These are phyloP conservation scores for Colletotrichum sansevieriae DNA, from an alignment of 2,329 filamentous ascomycete species.

Conservation along the genomic window DNA sequence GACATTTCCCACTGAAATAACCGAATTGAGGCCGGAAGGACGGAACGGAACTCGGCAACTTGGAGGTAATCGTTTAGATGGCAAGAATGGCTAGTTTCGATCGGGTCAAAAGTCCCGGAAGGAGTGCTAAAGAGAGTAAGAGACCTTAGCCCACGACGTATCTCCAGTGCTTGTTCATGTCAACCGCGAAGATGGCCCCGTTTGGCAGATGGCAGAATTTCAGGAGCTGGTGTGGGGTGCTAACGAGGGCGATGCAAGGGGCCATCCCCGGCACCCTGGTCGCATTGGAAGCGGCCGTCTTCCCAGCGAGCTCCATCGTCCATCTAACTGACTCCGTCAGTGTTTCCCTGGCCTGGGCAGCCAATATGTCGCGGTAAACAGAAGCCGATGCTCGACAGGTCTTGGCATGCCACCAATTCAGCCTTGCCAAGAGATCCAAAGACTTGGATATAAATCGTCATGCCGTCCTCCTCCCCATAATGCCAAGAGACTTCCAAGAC, in stretches of 20 bases:
- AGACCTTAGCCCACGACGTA: constrained; percentile 29
- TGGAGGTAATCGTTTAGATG: constrained; percentile 2
- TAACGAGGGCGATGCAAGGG: constrained; percentile 1
- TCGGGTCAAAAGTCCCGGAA: constrained; percentile 23
- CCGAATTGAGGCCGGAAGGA: constrained; percentile 17
- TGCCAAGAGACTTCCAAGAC: constrained; percentile 39
- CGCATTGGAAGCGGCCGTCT: too few relatives aligned
- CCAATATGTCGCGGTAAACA: constrained; percentile 6
- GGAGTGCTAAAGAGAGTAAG: constrained; percentile 24
- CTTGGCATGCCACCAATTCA: constrained; percentile 12
- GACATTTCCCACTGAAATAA: background rate
- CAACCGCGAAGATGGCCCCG: constrained; percentile 29
- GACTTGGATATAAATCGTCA: constrained; percentile 39
- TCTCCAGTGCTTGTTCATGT: constrained; percentile 21
- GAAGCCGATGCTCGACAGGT: background rate
- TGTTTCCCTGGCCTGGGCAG: constrained; percentile 15
- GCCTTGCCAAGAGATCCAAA: constrained; percentile 34
- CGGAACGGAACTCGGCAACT: constrained; percentile 39
- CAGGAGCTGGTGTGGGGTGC: constrained; percentile 31
- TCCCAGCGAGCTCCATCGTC: constrained; percentile 10
- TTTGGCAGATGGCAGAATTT: constrained; percentile 23
- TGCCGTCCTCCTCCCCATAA: constrained; percentile 26
- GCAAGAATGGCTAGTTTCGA: constrained; percentile 12
- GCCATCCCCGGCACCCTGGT: constrained; percentile 1
- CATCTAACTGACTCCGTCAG: constrained; percentile 32